Evolutionary conservation across 2,329 filamentous ascomycete species (phyloP), one percentile per base, ranked within the genome.

Genomic region (Didymella glomerata): DNA sequence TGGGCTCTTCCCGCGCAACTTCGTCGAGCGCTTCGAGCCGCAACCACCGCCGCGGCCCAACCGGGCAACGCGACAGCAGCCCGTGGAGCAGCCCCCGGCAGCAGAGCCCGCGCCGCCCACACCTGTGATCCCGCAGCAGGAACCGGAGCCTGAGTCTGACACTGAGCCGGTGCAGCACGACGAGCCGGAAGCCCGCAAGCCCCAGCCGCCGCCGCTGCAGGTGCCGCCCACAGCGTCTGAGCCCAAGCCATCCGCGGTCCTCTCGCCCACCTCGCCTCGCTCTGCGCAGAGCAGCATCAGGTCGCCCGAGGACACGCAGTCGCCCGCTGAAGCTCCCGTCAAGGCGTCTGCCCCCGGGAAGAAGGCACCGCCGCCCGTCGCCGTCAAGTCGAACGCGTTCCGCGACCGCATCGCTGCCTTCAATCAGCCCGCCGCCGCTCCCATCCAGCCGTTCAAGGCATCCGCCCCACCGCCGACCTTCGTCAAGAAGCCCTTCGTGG

Each of bases 391-490:
- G 27, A 91, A 86, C 71, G 92, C 95, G 2, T 98, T 99, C 81
- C 93, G 87, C 74, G 95, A 98, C 79, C 91, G 95, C 63, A 97
- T 99, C 74, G 95, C 95, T 32, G 94, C 95, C 44, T 99, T 99
- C 81, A 99, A 99, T 79, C 95, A 94, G 76, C 83, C 91, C 44
- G 87, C 91, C 36, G 92, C 93, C 6, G 88, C 93, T 2, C 95
- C 95, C 9, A 83, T 95, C 60, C 86, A 92, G n/a, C 95, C 95
- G 1, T 94, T 96, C 80, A 96, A 96, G 75, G 84, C 85, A 60
- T 87, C 87, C 2, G 75, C 80, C 11, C 81, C 84, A 28, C 84
- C 86, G 58, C 81, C 85, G 47, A 84, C 84, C 63, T 98, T 98
- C 73, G 88, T 99, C 78, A 97, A 94, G 84, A 98, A 98, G 79